Base-by-base conservation (phyloP, 805 yeast genomes). In the Candida vaughaniae region DNA sequence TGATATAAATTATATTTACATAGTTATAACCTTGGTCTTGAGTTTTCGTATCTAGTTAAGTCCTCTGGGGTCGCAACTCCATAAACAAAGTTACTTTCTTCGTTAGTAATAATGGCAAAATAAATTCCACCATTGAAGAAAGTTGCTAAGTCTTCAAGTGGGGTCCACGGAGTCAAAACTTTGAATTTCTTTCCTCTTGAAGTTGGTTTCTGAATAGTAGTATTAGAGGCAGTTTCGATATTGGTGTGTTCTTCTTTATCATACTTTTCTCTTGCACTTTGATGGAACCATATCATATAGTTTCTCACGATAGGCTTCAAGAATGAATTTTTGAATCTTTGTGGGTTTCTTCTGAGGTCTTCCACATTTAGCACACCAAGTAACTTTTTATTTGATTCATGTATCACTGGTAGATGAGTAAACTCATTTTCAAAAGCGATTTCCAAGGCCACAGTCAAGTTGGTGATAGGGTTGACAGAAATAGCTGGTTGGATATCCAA, bases 51-150 rank as follows among this genome's bases (percentile, higher is more conserved):
- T 41, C 58, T 59, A 7, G 59, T 55, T 43, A 74, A 53, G 46
- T 72, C 78, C 29, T 69, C 72, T 16, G 71, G 68, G 2, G 79
- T 75, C 19, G 78, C 82, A 12, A 77, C 81, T 4, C 80, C 83
- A 36, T 77, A 66, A 8, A 78, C 81, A 51, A 76, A 70, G 44
- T 65, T 65, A 4, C 77, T 71, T 31, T 68, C 68, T 17, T 55
- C 68, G 43, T 77, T 79, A 29, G 82, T 76, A 33, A 77, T 61
- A n/a, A 77, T 76, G 3, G 82, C 82, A 49, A 78, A 75, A 44
- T 66, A 75, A 42, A 69, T 60, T 12, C 76, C 79, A 15, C 54
- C 39, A 38, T 62, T 67, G 53, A 78, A 77, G 45, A 77, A 78
- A 23, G 43, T 49, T 15, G 77, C 77, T 45, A 77, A 66, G 1